Percentiles rank a stretch among this genome's conserved stretches.
Evolutionary conservation across 2,329 filamentous ascomycete species (phyloP).

Genomic region (Ploettnerulaceae sp.): DNA sequence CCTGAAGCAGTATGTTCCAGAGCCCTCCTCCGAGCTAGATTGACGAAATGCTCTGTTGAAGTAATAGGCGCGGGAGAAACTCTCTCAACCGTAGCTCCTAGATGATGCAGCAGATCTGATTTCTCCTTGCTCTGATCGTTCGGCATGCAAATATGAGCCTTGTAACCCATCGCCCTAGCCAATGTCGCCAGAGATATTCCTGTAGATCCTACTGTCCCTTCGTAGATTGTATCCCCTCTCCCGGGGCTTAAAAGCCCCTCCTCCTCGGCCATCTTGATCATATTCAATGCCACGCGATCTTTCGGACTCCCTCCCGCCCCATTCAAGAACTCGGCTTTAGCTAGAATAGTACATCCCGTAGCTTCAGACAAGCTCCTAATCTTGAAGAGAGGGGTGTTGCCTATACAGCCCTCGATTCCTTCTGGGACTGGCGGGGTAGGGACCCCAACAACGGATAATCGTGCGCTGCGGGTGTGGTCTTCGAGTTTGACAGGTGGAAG

Average conservation of each 20-base stretch:
- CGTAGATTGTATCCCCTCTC: constrained; percentile 91
- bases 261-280: constrained; percentile 79
- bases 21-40: constrained; percentile 75
- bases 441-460: constrained; percentile 26
- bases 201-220: constrained; percentile 93
- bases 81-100: constrained; percentile 88
- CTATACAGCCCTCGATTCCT: constrained; percentile 88
- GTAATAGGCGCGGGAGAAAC: constrained; percentile 90
- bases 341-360: constrained; percentile 84
- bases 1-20: constrained; percentile 60
- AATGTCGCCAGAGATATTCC: constrained; percentile 91
- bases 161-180: constrained; percentile 81
- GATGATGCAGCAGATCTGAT: constrained; percentile 77
- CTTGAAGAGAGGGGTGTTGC: constrained; percentile 82
- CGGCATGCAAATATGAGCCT: constrained; percentile 96
- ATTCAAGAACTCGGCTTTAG: constrained; percentile 95
- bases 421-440: constrained; percentile 49
- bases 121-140: constrained; percentile 88
- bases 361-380: constrained; percentile 81
- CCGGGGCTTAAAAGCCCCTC: constrained; percentile 69
- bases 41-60: constrained; percentile 91
- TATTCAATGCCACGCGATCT: constrained; percentile 86
- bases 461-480: constrained; percentile 45
- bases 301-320: constrained; percentile 92
- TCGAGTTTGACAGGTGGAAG: constrained; percentile 47